Conservation (phyloP, 208 protist species). For the Wallacemonas sp. region DNA sequence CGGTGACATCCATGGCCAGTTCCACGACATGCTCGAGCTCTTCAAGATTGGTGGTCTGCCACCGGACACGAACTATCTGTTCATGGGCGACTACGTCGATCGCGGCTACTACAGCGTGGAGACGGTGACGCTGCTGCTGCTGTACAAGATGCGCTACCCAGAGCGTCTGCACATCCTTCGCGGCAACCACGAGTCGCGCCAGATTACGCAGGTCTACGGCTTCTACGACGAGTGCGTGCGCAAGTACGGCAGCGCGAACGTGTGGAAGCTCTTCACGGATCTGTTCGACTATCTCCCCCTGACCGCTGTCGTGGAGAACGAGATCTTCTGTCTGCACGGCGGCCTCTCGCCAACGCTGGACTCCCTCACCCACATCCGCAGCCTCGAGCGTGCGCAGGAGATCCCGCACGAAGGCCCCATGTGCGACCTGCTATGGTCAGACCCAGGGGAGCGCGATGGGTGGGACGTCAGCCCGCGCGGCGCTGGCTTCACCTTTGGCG, state of each 20-base stretch:
- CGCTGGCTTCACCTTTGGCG: conserved; percentile 98
- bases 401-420: conserved; percentile 99
- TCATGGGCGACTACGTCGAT: conserved; percentile 98
- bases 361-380: conserved; percentile 95
- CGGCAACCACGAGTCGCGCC: conserved; percentile 98
- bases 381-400: conserved; percentile 96
- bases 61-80: conserved; percentile 98
- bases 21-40: conserved; percentile 98
- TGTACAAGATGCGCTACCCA: conserved; percentile 97
- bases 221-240: conserved; percentile 99
- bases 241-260: conserved; percentile 96
- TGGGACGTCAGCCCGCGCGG: conserved; percentile 98
- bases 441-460: conserved; percentile 95
- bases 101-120: conserved; percentile 95
- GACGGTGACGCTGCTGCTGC: conserved; percentile 92
- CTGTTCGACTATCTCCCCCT: conserved; percentile 99
- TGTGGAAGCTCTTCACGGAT: conserved; percentile 98
- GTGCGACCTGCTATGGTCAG: conserved; percentile 99
- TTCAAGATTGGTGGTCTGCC: conserved; percentile 96
- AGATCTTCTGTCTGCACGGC: conserved; percentile 98
- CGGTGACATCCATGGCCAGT: conserved; percentile 97
- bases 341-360: conserved; percentile 94
- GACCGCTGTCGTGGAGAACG: conserved; percentile 96
- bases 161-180: conserved; percentile 96
- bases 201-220: conserved; percentile 99